Evolutionary conservation across 2,329 filamentous ascomycete species (phyloP), one percentile per base, ranked within the genome.

Genomic region (Paecilomyces niveus): DNA sequence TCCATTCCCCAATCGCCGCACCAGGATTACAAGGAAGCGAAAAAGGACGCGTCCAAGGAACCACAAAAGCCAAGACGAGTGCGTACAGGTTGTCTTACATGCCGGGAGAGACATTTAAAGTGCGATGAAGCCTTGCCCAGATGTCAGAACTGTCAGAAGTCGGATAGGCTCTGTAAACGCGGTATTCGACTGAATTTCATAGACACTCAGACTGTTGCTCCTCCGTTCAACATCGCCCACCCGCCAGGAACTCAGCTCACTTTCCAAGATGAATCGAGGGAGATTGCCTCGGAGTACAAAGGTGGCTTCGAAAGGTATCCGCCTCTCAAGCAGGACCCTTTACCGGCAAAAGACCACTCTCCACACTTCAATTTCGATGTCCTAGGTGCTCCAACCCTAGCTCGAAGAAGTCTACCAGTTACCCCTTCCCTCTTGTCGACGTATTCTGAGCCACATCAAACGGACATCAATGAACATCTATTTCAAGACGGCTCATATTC

Each of bases 121-220:
- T 96, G 92, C 72, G 92, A 96, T 69, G 91, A 96, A 73, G 87
- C 81, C 4, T 68, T 81, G 60, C 84, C 84, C 9, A 76, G 78
- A 57, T 87, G 85, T 68, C 80, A 89, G 67, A 97, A 97, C 68
- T 97, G 93, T 75, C 85, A 85, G 59, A 97, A 96, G 76, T 94
- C 92, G 56, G 92, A 86, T 68, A 82, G 93, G 55, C 80, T 87
- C 58, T 97, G 93, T 78, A 92, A 92, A 71, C 85, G 92, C 65
- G 93, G 92, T 18, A 81, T 97, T 55, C 85, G 90, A 39, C 80
- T 97, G 49, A 97, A 96, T 75, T 97, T 96, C 68, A 92, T 96
- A 65, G 92, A 96, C 69, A 89, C 88, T 3, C 87, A 88, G 61
- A 86, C 88, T 58, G 85, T 89, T 67, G 77, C 80, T 54, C 90